Conservation (phyloP, 257 asterid species). For the Ligustrum vulgare region DNA sequence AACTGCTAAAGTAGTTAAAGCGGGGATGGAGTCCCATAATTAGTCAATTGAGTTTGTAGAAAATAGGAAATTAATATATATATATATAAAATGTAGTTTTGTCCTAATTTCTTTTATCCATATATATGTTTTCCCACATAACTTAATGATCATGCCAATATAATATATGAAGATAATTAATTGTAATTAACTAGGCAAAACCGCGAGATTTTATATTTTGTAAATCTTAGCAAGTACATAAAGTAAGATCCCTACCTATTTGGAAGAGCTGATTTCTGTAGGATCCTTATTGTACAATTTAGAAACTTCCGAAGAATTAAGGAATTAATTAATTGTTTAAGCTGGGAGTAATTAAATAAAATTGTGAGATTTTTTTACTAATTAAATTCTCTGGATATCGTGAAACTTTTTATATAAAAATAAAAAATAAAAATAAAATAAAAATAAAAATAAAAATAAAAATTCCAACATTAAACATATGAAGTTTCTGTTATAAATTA, state of each 20-base stretch:
- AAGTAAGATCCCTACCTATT: conserved; percentile 39
- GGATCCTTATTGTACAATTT: conserved; percentile 1
- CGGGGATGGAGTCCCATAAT: too few species aligned
- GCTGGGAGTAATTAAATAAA: conserved; percentile 19
- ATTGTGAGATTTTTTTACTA: conserved; percentile 4
- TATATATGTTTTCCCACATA: not conserved
- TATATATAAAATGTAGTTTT: too few species aligned
- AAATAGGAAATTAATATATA: too few species aligned
- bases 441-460: too few species aligned
- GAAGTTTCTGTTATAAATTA: not conserved
- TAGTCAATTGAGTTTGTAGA: too few species aligned
- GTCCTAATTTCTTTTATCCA: too few species aligned
- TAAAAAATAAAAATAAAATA: too few species aligned
- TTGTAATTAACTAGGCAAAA: not conserved
- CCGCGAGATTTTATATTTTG: conserved; percentile 22
- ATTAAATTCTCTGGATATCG: conserved; percentile 10
- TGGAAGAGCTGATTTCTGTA: conserved; percentile 36
- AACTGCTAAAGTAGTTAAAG: too few species aligned
- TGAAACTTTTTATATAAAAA: too few species aligned
- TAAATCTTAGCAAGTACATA: conserved; percentile 25
- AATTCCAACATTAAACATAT: conserved; percentile 25
- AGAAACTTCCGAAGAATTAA: conserved; percentile 13
- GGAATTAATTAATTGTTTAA: conserved; percentile 12
- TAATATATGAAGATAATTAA: not conserved
- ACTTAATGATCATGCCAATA: not conserved